Conservation (phyloP, 1,139 yeast species). For the Komagataea norvegica region DNA sequence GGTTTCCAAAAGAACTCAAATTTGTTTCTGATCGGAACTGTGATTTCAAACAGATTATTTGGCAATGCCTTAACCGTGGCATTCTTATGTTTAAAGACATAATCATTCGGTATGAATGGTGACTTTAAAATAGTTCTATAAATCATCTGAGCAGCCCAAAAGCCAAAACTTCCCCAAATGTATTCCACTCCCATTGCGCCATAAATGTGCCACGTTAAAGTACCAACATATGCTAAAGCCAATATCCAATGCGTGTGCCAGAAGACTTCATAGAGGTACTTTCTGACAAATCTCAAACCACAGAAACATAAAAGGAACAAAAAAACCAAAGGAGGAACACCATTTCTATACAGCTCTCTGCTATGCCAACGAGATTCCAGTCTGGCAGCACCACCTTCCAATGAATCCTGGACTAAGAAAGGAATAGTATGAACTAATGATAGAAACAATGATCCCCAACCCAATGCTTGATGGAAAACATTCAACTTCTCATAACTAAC, state of each 20-base stretch:
- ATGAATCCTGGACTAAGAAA: slow-evolving; percentile 41
- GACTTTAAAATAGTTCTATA: slow-evolving; percentile 52
- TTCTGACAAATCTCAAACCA: slow-evolving; percentile 44
- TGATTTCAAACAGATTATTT: slow-evolving; percentile 39
- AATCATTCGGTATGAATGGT: slow-evolving; percentile 39
- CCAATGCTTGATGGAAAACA: slow-evolving; percentile 40
- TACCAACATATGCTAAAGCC: slow-evolving; percentile 50
- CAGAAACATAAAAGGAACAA: slow-evolving; percentile 43
- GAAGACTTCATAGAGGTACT: slow-evolving; percentile 46
- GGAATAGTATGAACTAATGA: slow-evolving; percentile 53
- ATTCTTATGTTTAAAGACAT: slow-evolving; percentile 43
- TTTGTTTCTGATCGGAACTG: slow-evolving; percentile 34
- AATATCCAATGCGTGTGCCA: slow-evolving; percentile 55
- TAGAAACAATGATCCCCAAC: slow-evolving; percentile 45
- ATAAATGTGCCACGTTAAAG: slow-evolving; percentile 48
- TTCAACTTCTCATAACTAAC: slow-evolving; percentile 53
- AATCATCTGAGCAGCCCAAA: slow-evolving; percentile 49
- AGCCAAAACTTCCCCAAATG: slow-evolving; percentile 52
- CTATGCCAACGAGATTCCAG: slow-evolving; percentile 14
- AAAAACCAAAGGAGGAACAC: slow-evolving; percentile 42
- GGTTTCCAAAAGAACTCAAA: slow-evolving; percentile 45
- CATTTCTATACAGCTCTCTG: slow-evolving; percentile 27
- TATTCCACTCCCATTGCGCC: slow-evolving; percentile 40
- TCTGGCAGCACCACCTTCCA: slow-evolving; percentile 44
- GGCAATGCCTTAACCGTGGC: slow-evolving; percentile 36